Conservation (phyloP, 2,329 filamentous ascomycete genomes). For the Monosporascus sp. region DNA sequence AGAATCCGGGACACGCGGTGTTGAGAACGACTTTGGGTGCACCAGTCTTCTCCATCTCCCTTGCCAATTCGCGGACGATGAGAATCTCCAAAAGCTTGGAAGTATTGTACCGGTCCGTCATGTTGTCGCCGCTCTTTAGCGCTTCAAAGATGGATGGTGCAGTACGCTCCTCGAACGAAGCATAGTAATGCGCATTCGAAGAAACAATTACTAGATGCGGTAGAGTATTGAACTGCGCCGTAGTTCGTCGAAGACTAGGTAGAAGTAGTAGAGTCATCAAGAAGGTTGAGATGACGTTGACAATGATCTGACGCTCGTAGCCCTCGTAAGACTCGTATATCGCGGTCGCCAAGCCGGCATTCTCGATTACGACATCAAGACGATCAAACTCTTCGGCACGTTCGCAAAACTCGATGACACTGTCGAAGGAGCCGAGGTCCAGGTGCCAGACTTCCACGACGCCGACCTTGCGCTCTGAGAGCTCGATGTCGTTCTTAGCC, state of each 20-base stretch:
- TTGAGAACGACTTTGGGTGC: conserved; percentile 33
- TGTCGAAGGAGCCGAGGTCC: conserved; percentile 35
- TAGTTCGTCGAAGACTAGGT: conserved; percentile 34
- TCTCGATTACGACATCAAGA: conserved; percentile 38
- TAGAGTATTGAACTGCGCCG: conserved; percentile 24
- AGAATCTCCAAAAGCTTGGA: conserved; percentile 31
- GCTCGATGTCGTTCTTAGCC: conserved; percentile 32
- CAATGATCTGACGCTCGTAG: conserved; percentile 36
- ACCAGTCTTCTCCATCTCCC: conserved; percentile 21
- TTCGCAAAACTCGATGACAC: conserved; percentile 31
- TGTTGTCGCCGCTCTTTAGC: conserved; percentile 22
- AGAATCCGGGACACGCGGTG: conserved; percentile 35
- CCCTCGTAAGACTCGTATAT: conserved; percentile 27
- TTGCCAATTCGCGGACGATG: conserved; percentile 29
- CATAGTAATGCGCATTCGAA: conserved; percentile 31
- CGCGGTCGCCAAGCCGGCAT: conserved; percentile 29
- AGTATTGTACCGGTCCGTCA: conserved; percentile 30
- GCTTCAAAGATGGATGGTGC: conserved; percentile 27
- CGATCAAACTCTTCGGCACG: conserved; percentile 28
- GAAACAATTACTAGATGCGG: conserved; percentile 35
- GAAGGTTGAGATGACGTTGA: conserved; percentile 43
- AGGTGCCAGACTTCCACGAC: conserved; percentile 39
- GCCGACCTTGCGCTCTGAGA: conserved; percentile 14
- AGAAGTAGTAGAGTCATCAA: conserved; percentile 38
- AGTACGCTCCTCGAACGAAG: conserved; percentile 29